Percentiles rank a stretch among this genome's conserved stretches.
phyloP scores from a whole-genome alignment of 2,329 filamentous ascomycete genomes.

The Cladophialophora exuberans region DNA sequence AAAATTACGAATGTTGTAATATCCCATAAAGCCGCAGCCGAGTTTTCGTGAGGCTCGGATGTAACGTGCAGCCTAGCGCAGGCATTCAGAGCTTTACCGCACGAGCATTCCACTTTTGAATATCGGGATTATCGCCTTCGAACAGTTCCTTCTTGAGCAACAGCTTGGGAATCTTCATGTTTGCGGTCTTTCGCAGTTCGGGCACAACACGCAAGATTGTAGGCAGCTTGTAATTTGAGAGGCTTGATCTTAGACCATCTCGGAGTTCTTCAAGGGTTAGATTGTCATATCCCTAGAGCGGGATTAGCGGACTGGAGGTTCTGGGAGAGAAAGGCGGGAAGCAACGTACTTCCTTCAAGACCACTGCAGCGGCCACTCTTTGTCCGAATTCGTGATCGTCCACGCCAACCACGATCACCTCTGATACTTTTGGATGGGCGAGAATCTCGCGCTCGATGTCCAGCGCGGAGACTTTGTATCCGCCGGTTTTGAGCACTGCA shows the following conservation, averaged over 20 bases:
- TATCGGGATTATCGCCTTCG: conserved; percentile 31
- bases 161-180: conserved; percentile 55
- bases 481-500: conserved; percentile 21
- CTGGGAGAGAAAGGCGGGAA: not conserved
- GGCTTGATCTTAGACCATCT: conserved; percentile 44
- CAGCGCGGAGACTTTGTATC: conserved; percentile 54
- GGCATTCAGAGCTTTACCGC: too few species aligned
- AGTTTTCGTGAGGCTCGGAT: too few species aligned
- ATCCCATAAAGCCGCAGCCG: too few species aligned
- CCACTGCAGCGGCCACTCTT: conserved; percentile 49
- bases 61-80: too few species aligned
- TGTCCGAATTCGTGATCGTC: conserved; percentile 53
- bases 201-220: conserved; percentile 48
- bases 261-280: conserved; percentile 37
- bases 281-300: not conserved
- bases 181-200: conserved; percentile 51
- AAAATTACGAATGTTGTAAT: too few species aligned
- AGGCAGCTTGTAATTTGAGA: conserved; percentile 53
- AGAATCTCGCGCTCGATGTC: conserved; percentile 54
- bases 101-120: conserved; percentile 1
- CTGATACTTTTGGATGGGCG: conserved; percentile 47
- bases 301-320: not conserved
- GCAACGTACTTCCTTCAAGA: not conserved
- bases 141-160: conserved; percentile 49
- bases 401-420: conserved; percentile 54